Percentiles rank a stretch among this genome's conserved stretches.
These are phyloP conservation scores for Jatropha curcas DNA, from an alignment of 345 rosid genomes.

Conservation along the genomic window DNA sequence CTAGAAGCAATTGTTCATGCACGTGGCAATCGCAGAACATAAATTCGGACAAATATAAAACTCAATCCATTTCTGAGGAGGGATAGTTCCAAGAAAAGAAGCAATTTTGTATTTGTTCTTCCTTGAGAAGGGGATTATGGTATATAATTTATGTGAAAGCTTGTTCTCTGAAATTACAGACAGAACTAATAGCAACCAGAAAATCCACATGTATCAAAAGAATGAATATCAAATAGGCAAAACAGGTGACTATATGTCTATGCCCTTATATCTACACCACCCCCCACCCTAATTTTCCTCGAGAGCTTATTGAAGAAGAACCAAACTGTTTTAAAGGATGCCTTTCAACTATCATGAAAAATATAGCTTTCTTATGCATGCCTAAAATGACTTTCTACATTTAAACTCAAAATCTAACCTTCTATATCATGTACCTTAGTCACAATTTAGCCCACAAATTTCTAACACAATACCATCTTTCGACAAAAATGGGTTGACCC, in stretches of 20 bases:
- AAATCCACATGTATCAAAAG: slow-evolving; percentile 7
- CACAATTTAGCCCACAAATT: slow-evolving; percentile 55
- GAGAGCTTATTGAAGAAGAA: slow-evolving; percentile 15
- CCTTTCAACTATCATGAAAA: background rate
- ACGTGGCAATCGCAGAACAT: too few relatives aligned
- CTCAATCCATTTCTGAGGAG: background rate
- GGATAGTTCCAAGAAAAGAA: background rate
- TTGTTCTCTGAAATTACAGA: slow-evolving; percentile 2
- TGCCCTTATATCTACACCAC: slow-evolving; percentile 11
- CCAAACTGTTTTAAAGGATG: background rate
- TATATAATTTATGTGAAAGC: background rate
- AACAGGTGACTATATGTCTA: background rate
- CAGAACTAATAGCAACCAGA: background rate
- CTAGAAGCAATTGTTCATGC: too few relatives aligned
- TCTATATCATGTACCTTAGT: slow-evolving; percentile 14
- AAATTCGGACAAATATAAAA: background rate
- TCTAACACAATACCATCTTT: slow-evolving; percentile 50
- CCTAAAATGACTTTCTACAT: slow-evolving; percentile 6
- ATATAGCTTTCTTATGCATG: background rate
- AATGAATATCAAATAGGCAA: slow-evolving; percentile 6
- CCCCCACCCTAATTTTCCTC: background rate
- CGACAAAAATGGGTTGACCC: slow-evolving; percentile 52
- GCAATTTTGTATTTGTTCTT: background rate
- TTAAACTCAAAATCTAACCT: background rate
- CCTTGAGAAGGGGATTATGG: background rate